Evolutionary conservation across 352 stramenopile genomes (phyloP), one percentile per base, ranked within the genome.

Genomic region (Phytopythium oedochilum): DNA sequence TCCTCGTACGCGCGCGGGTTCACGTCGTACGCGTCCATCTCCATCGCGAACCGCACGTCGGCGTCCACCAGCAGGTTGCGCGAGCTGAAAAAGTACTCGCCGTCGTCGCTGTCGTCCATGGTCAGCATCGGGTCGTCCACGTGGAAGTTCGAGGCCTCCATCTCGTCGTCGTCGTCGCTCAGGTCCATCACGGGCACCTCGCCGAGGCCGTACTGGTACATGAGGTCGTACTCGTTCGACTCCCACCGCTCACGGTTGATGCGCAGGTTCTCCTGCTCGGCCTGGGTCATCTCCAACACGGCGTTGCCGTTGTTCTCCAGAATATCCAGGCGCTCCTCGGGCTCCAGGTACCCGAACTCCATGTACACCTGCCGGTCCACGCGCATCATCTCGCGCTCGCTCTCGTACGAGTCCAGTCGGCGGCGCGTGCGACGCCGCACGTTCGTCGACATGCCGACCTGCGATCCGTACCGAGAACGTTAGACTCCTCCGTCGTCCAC

Each of bases 191-290:
- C 57, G 0, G 74, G 70, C 26, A 78, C 71, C 42, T 91, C 78
- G 5, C 81, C 81, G 47, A 91, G 68, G 31, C 78, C 78, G 53
- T 79, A 91, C 64, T 92, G 82, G 64, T 90, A 86, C 65, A 88
- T 73, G 57, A 92, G 66, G 55, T 92, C 82, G 63, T 89, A 92
- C 62, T 92, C 82, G 61, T 92, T 92, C 25, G 82, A 90, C 55
- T 92, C 82, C 79, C 77, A 92, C 22, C 82, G 82, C 67, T 90
- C 78, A 42, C 78, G 79, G 58, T 92, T 92, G 47, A 90, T 80
- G 44, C 79, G 82, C 40, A 88, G 63, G 34, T 69, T 76, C 38
- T 90, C 79, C 31, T 76, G 75, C 59, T 90, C 80, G 26, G 87
- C 74, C 58, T 78, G 69, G 36, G 63, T 86, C 55, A 92, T 77